Percentiles rank a stretch among this genome's conserved stretches.
These are phyloP conservation scores for Nelumbo lutea DNA, from an alignment of 164 flowering plant species.

Conservation along the genomic window DNA sequence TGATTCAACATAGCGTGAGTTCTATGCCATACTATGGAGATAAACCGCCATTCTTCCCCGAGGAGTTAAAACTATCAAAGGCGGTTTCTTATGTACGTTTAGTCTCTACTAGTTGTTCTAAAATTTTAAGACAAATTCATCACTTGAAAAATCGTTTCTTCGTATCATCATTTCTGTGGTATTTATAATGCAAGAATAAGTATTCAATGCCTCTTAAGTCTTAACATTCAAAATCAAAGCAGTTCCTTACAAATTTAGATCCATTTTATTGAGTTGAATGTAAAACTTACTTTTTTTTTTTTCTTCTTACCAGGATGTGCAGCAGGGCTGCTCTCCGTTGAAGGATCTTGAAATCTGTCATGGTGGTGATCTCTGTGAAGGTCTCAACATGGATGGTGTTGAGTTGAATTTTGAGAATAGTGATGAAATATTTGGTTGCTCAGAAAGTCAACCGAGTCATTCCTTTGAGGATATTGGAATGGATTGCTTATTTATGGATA, in stretches of 20 bases:
- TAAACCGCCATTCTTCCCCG: constrained; percentile 21
- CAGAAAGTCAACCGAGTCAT: constrained; percentile 25
- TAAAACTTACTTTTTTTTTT: not conserved
- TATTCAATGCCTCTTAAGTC: not conserved
- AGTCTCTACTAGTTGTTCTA: not conserved
- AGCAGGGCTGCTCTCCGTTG: constrained; percentile 27
- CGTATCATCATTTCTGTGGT: not conserved
- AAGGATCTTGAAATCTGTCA: constrained; percentile 33
- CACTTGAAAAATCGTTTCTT: not conserved
- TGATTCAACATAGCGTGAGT: constrained; percentile 17
- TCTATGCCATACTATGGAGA: constrained; percentile 20
- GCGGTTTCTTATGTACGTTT: constrained; percentile 17
- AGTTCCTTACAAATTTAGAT: not conserved
- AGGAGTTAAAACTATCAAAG: constrained; percentile 28
- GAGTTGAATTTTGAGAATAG: constrained; percentile 29
- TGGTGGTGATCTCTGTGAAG: constrained; percentile 32
- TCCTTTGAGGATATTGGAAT: constrained; percentile 30
- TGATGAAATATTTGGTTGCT: constrained; percentile 36
- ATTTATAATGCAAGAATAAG: too few relatives aligned
- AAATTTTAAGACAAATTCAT: not conserved
- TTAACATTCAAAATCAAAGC: not conserved
- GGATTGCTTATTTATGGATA: constrained; percentile 41
- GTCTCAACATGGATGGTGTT: constrained; percentile 37
- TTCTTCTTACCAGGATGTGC: constrained; percentile 10
- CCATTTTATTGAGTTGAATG: not conserved